These are phyloP conservation scores for Magnaporthiopsis rhizophila DNA, from an alignment of 2,329 filamentous ascomycete species.

Conservation along the genomic window DNA sequence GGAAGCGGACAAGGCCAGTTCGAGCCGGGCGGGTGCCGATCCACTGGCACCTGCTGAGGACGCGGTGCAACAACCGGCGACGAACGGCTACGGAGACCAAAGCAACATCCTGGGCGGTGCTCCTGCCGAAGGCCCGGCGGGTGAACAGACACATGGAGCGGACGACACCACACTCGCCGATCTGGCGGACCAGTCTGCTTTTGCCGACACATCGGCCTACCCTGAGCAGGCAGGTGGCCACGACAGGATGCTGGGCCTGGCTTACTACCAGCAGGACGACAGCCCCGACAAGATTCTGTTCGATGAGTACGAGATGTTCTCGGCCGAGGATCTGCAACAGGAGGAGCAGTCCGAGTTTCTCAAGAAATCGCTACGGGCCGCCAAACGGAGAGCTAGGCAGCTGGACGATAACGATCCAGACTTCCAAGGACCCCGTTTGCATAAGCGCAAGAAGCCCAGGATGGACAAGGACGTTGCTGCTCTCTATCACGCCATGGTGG, in stretches of 20 bases:
- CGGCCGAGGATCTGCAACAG: constrained; percentile 30
- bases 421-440: constrained; percentile 35
- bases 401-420: constrained; percentile 49
- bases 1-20: constrained; percentile 47
- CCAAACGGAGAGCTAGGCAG: constrained; percentile 43
- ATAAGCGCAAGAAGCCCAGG: constrained; percentile 33
- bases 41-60: not conserved
- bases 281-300: constrained; percentile 51
- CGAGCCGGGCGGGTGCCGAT: constrained; percentile 8
- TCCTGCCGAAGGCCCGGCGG: constrained; percentile 7
- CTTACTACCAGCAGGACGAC: constrained; percentile 53
- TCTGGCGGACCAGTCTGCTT: constrained; percentile 17
- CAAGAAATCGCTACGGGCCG: constrained; percentile 44
- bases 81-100: constrained; percentile 24
- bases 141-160: constrained; percentile 7
- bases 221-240: constrained; percentile 36
- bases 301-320: constrained; percentile 47
- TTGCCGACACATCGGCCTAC: constrained; percentile 29
- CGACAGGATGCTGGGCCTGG: constrained; percentile 49
- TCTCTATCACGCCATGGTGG: constrained; percentile 33
- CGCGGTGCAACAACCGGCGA: constrained; percentile 15
- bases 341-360: constrained; percentile 44
- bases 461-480: constrained; percentile 24
- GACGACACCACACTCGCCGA: not conserved
- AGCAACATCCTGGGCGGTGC: constrained; percentile 22